Evolutionary conservation across 768 basidiomycete species (phyloP), one percentile per base, ranked within the genome.

Genomic region (Daedalea quercina): DNA sequence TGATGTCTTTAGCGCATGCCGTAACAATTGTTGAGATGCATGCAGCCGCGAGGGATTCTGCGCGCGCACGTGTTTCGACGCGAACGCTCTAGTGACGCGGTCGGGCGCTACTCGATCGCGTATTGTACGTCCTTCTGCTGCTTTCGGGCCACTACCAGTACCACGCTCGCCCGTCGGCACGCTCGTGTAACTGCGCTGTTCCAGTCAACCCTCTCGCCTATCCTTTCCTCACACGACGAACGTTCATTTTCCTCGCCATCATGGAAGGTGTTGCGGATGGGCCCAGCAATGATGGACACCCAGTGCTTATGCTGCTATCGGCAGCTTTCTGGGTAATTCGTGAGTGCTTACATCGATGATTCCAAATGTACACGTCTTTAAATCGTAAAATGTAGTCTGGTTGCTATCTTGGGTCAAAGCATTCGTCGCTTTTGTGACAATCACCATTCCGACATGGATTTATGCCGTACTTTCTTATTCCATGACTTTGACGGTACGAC

Each of bases 271-370:
- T 15, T 6, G 19, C 19, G 19, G 34, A 40, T 6, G 19, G 37
- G 8, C 37, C 13, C 6, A 40, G 37, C 37, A 6, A 68, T 46
- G 75, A 76, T 57, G 72, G 76, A 53, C 90, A 91, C 60, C 89
- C 90, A 11, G 71, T 92, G 23, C 74, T 91, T 45, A 84, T 87
- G 12, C 71, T 92, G 41, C 70, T 90, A 22, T 86, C 88, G 19
- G 88, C 90, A 7, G 87, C 78, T 62, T 91, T 91, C 67, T 91
- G 89, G 86, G 86, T 86, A 23, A 80, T 90, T 47, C 58, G 90
- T 92, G 65, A 57, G 90, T 84, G 35, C 37, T 49, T 47, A 34
- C 25, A 31, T 31, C 25, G n/a, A 47, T 31, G 6, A 33, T 45
- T 40, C 44, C 35, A 50, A 47, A 28, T 28, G 17, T 55, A 33